Base-by-base conservation (phyloP, 1,284 basidiomycete species). In the Porogramme epimiltina region DNA sequence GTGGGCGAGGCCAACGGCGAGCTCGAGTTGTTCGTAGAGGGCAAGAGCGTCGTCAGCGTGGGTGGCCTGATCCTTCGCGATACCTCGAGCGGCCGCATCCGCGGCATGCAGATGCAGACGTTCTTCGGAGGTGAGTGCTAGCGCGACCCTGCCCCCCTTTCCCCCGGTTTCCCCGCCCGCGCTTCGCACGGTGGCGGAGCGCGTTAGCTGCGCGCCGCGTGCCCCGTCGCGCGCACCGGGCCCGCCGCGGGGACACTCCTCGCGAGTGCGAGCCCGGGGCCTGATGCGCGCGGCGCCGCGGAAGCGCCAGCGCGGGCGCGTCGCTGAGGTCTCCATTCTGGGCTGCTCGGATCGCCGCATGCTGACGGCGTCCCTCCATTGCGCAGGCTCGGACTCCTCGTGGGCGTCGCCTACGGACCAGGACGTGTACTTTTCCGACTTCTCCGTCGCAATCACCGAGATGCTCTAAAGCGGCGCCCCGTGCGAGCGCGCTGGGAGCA, bases 61-160 rank as follows among this genome's bases (percentile, higher is more conserved):
- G 62, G 57, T 15, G 79, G 78, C 26, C 69, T 88, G 25, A 72
- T 78, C 43, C 69, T 86, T n/a, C 68, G 79, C 47, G 73, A 76
- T 52, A 71, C 71, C 50, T 66, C 58, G 28, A 65, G 66, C 1
- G 78, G 78, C 45, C 71, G 73, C 51, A 76, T 86, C 56, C 74
- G 79, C 42, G 84, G 84, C 39, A 76, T 85, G 57, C 80, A 82
- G 72, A 78, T 83, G 69, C 84, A 87, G 70, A 83, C 83, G 36
- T 87, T 87, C 78, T 87, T 85, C 56, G 84, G 82, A 50, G 80
- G 81, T 79, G 61, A 36, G 76, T 65, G 22, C 38, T n/a, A n/a
- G n/a, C 28, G 18, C 26, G 44, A 19, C 24, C 22, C 23, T 19
- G 51, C 38, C 31, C 15, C 39, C 33, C 55, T 45, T 26, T 59